Evolutionary conservation across 2,329 filamentous ascomycete genomes (phyloP).

Genomic region (Paecilomyces sp.): DNA sequence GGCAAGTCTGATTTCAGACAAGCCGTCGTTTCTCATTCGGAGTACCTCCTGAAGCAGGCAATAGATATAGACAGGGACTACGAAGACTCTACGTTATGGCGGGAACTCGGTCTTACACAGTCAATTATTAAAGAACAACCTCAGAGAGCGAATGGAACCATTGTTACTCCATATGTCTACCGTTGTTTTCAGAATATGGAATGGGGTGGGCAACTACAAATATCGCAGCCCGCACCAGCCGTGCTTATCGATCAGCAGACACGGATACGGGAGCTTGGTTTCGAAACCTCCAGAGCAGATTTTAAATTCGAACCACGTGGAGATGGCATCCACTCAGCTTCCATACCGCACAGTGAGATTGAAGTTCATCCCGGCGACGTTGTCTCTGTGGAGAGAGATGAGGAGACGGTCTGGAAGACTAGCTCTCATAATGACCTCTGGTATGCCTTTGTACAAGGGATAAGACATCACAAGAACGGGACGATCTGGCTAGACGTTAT

Average conservation of each 20-base stretch:
- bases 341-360: conserved; percentile 13
- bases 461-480: conserved; percentile 34
- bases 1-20: conserved; percentile 55
- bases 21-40: conserved; percentile 52
- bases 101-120: conserved; percentile 39
- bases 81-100: conserved; percentile 45
- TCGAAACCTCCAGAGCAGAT: conserved; percentile 1
- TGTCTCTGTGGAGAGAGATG: conserved; percentile 40
- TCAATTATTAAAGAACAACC: conserved; percentile 22
- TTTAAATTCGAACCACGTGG: conserved; percentile 19
- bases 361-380: conserved; percentile 42
- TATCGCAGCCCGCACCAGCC: conserved; percentile 37
- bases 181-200: conserved; percentile 55
- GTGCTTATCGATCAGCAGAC: conserved; percentile 5
- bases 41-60: conserved; percentile 61
- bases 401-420: conserved; percentile 50
- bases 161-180: conserved; percentile 65
- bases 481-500: conserved; percentile 52
- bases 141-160: conserved; percentile 36
- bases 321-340: conserved; percentile 43
- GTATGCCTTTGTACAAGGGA: conserved; percentile 62
- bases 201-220: conserved; percentile 42
- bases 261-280: conserved; percentile 4
- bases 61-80: conserved; percentile 40
- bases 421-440: conserved; percentile 48